A percentile compares a stretch with the other conserved stretches of the same genome.
Conservation (phyloP, 805 yeast species). For the Saturnispora zaruensis region DNA sequence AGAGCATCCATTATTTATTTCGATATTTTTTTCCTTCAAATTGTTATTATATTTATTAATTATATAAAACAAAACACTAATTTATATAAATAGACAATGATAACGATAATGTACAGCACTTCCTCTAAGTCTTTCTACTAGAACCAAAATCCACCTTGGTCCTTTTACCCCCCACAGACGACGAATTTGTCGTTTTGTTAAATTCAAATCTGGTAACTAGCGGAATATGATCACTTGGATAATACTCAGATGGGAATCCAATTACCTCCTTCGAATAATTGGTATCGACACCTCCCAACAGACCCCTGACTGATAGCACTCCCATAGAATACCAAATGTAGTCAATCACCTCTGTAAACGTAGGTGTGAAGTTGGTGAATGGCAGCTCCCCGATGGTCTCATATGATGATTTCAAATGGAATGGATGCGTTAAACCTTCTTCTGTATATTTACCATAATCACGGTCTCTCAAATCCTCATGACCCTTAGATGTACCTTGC, state of each 20-base stretch:
- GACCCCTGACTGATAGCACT: conserved; percentile 72
- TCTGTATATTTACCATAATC: conserved; percentile 89
- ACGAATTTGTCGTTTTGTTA: conserved; percentile 31
- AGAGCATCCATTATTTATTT: not conserved
- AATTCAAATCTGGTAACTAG: conserved; percentile 70
- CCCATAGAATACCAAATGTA: conserved; percentile 91
- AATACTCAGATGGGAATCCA: conserved; percentile 90
- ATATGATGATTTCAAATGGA: conserved; percentile 80
- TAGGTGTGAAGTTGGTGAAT: conserved; percentile 90
- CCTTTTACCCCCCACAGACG: conserved; percentile 13
- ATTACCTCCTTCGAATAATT: conserved; percentile 68
- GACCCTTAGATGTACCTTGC: conserved; percentile 70
- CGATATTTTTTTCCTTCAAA: not conserved
- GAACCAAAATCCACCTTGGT: conserved; percentile 25
- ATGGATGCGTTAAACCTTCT: conserved; percentile 75
- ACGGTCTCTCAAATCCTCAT: conserved; percentile 73
- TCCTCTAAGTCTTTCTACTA: conserved; percentile 19
- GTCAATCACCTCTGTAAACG: conserved; percentile 88
- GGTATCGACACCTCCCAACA: conserved; percentile 75
- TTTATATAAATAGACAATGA: not conserved
- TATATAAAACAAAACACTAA: not conserved
- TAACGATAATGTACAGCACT: conserved; percentile 3
- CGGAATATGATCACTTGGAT: conserved; percentile 94
- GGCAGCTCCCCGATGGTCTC: conserved; percentile 81
- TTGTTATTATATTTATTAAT: not conserved